Conservation (phyloP, 1,139 yeast genomes). For the Pichia sp. region DNA sequence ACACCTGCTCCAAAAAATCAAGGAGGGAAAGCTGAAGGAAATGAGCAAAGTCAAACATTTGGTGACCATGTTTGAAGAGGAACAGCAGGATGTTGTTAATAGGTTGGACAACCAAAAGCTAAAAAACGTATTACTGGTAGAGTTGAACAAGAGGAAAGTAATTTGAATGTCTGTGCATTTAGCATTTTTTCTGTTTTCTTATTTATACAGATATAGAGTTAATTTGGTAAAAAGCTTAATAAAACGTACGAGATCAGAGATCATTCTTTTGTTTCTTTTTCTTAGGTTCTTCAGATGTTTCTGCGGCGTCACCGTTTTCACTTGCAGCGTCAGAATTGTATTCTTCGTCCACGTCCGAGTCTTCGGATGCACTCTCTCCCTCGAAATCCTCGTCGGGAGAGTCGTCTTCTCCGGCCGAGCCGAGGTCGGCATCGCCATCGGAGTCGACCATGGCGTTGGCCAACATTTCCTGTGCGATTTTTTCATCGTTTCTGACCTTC, state of each 20-base stretch:
- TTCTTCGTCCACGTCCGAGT: conserved; percentile 81
- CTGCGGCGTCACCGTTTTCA: conserved; percentile 26
- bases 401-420: conserved; percentile 51
- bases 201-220: neutral
- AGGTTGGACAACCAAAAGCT: conserved; percentile 20
- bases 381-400: conserved; percentile 54
- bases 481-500: conserved; percentile 82
- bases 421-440: conserved; percentile 66
- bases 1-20: conserved; percentile 6
- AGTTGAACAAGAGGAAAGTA: conserved; percentile 18
- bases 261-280: conserved; percentile 39
- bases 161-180: neutral
- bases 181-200: neutral
- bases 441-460: conserved; percentile 72
- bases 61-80: conserved; percentile 23
- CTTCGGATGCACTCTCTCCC: conserved; percentile 60
- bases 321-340: conserved; percentile 69
- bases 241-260: neutral
- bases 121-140: conserved; percentile 18
- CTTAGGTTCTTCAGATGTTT: conserved; percentile 38
- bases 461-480: conserved; percentile 75
- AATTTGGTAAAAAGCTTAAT: neutral
- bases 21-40: conserved; percentile 13
- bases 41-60: conserved; percentile 16
- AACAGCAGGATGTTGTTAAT: conserved; percentile 13